These are phyloP conservation scores for Cicer pinnatifidum DNA, from an alignment of 306 rosid species.

Conservation along the genomic window DNA sequence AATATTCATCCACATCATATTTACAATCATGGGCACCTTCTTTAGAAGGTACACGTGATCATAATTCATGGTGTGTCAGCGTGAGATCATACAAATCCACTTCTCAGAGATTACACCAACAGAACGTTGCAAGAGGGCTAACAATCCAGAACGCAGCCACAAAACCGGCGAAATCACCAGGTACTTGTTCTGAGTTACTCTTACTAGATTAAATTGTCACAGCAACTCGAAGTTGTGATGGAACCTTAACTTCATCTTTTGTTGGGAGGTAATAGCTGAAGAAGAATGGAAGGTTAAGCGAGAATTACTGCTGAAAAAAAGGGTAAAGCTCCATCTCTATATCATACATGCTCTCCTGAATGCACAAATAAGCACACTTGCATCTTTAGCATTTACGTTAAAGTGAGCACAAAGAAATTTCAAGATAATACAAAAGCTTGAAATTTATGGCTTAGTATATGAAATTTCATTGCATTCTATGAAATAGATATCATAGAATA, in stretches of 20 bases:
- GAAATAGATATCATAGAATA: not conserved
- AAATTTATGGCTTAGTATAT: constrained; percentile 25
- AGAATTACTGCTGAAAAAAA: constrained; percentile 69
- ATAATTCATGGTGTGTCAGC: constrained; percentile 49
- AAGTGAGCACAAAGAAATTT: constrained; percentile 11
- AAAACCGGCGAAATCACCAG: constrained; percentile 87
- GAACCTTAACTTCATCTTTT: constrained; percentile 38
- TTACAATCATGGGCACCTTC: constrained; percentile 54
- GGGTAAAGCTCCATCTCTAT: constrained; percentile 52
- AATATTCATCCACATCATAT: constrained; percentile 60
- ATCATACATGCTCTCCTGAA: constrained; percentile 20
- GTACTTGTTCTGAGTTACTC: constrained; percentile 49
- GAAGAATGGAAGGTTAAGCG: constrained; percentile 96
- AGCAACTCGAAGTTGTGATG: constrained; percentile 29
- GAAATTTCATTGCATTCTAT: not conserved
- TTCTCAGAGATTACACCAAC: constrained; percentile 46
- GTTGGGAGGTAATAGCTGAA: constrained; percentile 77
- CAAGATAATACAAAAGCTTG: constrained; percentile 26
- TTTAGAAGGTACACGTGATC: constrained; percentile 52
- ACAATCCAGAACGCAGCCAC: constrained; percentile 74
- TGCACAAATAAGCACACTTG: constrained; percentile 26
- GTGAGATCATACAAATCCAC: constrained; percentile 51
- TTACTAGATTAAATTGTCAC: not conserved
- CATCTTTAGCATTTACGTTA: constrained; percentile 25
- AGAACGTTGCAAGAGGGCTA: constrained; percentile 53